Evolutionary conservation across 148 eudicot genomes (phyloP), one percentile per base, ranked within the genome.

Genomic region (Silene conica): DNA sequence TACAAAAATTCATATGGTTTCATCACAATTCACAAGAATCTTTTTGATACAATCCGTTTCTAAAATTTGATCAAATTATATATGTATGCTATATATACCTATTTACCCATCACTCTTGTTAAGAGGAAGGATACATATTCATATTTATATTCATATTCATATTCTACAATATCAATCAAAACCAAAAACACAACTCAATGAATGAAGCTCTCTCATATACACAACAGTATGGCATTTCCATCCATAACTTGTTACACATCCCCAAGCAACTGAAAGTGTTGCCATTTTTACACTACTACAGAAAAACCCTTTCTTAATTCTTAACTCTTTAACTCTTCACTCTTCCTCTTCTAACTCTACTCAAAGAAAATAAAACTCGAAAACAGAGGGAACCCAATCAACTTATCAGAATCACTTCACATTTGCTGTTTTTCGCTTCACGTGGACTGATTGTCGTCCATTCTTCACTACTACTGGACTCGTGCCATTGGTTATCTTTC

Each of bases 401-500:
- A 18, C 55, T 13, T 50, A 15, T 50, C 55, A 50, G 4, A 3
- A 8, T 84, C 82, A 88, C 86, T 90, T 90, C 48, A 74, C 81
- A 72, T 13, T 69, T 14, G 80, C 85, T 50, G 85, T 68, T 85
- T 79, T 90, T 26, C 89, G 76, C 83, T 79, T 93, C 60, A 79
- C 72, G 72, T 82, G 76, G 26, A 54, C 76, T 15, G 86, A 50
- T 34, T 67, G 83, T 80, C 80, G 78, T 66, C 79, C 86, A 3
- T 75, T 73, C 89, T 86, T 90, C 28, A 72, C 63, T 54, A 71
- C 55, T 7, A 89, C 76, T 52, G 88, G 73, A 75, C 46, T 68
- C n/a, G 55, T 1, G 67, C 92, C 89, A 55, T 77, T 83, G 10
- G 90, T 74, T 64, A 75, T 72, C 76, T 82, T 85, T 23, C 90